Conservation (phyloP, 2,329 filamentous ascomycete species). For the Alternaria panax region DNA sequence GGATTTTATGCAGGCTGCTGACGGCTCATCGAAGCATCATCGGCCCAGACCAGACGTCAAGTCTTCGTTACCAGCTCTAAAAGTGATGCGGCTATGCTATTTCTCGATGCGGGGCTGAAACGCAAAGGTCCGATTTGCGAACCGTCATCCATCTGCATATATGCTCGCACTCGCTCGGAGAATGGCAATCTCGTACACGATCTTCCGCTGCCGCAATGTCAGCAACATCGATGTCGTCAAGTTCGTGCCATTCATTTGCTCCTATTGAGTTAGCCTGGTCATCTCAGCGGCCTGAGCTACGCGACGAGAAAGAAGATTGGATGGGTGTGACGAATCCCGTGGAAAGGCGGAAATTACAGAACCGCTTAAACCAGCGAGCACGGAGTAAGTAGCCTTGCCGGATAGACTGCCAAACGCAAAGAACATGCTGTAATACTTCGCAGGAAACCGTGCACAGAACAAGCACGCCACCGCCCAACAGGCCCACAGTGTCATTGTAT, state of each 20-base stretch:
- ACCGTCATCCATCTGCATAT: conserved; percentile 8
- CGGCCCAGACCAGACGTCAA: not conserved
- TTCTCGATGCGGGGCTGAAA: not conserved
- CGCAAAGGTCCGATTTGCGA: conserved; percentile 1
- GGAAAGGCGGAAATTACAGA: conserved; percentile 28
- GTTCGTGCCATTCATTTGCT: not conserved
- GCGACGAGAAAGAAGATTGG: conserved; percentile 25
- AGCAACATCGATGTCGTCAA: not conserved
- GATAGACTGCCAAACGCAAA: not conserved
- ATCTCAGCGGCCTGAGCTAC: conserved; percentile 18
- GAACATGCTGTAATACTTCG: not conserved
- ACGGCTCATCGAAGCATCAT: conserved; percentile 2
- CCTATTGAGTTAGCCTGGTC: conserved; percentile 17
- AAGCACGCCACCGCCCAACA: not conserved
- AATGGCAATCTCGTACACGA: not conserved
- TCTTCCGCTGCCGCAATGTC: conserved; percentile 1
- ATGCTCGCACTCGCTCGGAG: not conserved
- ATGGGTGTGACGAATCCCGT: conserved; percentile 23
- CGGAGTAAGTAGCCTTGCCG: conserved; percentile 9
- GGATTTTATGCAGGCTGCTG: conserved; percentile 12
- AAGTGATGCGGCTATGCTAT: not conserved
- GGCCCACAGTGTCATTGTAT: not conserved
- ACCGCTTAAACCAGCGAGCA: conserved; percentile 29
- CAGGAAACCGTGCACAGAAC: not conserved
- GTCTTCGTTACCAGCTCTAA: not conserved